Percentiles rank a stretch among this genome's conserved stretches.
Conservation (phyloP, 2,329 filamentous ascomycete genomes). For the Plectosphaerella sp. region DNA sequence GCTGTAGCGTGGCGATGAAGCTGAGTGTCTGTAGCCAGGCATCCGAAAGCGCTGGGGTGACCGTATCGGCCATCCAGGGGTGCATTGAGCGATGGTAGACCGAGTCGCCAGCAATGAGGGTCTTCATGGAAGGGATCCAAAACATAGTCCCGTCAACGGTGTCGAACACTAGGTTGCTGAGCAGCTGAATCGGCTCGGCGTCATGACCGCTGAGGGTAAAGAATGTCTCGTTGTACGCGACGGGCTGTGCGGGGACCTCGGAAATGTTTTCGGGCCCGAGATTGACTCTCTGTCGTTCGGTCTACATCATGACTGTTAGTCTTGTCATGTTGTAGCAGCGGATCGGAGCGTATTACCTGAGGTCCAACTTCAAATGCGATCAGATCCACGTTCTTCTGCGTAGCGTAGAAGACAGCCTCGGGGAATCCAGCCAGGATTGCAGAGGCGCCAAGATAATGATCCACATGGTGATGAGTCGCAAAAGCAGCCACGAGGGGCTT, state of each 20-base stretch:
- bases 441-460: slow-evolving; percentile 4
- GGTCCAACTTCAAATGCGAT: slow-evolving; percentile 3
- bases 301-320: too few species aligned
- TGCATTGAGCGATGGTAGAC: slow-evolving; percentile 8
- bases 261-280: slow-evolving; percentile 1
- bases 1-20: slow-evolving; percentile 2
- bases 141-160: slow-evolving; percentile 3
- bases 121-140: slow-evolving; percentile 5
- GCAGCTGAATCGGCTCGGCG: slow-evolving; percentile 4
- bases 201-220: slow-evolving; percentile 6
- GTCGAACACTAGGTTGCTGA: slow-evolving; percentile 2
- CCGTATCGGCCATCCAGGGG: slow-evolving; percentile 6
- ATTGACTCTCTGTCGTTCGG: neutral
- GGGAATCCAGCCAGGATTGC: slow-evolving; percentile 6
- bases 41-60: slow-evolving; percentile 2
- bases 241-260: slow-evolving; percentile 3
- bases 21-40: slow-evolving; percentile 6
- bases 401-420: slow-evolving; percentile 4
- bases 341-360: slow-evolving; percentile 1
- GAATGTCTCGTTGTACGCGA: slow-evolving; percentile 6
- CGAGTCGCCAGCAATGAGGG: slow-evolving; percentile 4
- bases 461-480: slow-evolving; percentile 2
- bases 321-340: too few species aligned
- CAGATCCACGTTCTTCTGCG: neutral
- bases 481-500: slow-evolving; percentile 7